Evolutionary conservation across 2,329 filamentous ascomycete genomes (phyloP).

Genomic region (Aspergillus sp.): DNA sequence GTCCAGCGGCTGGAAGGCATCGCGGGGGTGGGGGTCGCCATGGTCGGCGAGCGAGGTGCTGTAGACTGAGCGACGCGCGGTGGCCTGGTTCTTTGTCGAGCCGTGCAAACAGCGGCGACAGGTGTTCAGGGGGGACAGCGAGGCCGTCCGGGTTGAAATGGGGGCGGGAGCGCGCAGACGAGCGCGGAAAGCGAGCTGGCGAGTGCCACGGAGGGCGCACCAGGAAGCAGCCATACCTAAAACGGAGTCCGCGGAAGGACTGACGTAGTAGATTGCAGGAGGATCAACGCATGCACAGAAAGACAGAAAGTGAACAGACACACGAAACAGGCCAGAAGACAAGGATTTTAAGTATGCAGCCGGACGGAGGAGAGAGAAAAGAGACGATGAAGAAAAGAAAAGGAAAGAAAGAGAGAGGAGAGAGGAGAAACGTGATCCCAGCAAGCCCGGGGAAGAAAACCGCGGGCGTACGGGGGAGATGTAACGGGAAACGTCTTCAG

Average conservation of each 20-base stretch:
- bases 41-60: slow-evolving; percentile 89
- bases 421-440: neutral
- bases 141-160: slow-evolving; percentile 13
- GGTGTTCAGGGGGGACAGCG: slow-evolving; percentile 21
- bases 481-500: neutral
- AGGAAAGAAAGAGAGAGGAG: slow-evolving; percentile 1
- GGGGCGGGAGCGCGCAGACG: slow-evolving; percentile 17
- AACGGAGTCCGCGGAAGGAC: neutral
- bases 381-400: slow-evolving; percentile 3
- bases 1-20: slow-evolving; percentile 40
- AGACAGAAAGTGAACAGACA: neutral
- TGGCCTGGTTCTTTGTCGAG: slow-evolving; percentile 14
- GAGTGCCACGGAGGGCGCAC: slow-evolving; percentile 26
- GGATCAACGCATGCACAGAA: neutral
- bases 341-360: too few species aligned
- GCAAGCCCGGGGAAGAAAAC: neutral
- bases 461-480: neutral
- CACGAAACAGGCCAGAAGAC: too few species aligned
- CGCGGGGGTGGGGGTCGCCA: slow-evolving; percentile 37
- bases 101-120: slow-evolving; percentile 21
- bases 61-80: slow-evolving; percentile 51
- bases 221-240: slow-evolving; percentile 23
- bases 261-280: neutral
- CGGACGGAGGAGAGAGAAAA: slow-evolving; percentile 1
- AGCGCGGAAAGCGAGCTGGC: slow-evolving; percentile 27